Evolutionary conservation across 805 yeast genomes (phyloP).

Genomic region (Kodamaea kaohsiungensis): DNA sequence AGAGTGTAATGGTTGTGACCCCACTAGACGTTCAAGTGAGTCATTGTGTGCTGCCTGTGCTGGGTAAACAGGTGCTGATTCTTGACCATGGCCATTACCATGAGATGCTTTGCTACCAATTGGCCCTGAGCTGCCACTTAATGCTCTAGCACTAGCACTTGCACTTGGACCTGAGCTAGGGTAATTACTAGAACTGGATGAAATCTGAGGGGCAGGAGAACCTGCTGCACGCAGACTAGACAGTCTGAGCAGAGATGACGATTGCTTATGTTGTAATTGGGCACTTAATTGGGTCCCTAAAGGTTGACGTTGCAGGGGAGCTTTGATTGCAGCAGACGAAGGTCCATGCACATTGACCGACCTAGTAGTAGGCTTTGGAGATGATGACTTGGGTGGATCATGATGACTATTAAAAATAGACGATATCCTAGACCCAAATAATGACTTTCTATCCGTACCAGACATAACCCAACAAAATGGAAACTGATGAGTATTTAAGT

Average conservation of each 20-base stretch:
- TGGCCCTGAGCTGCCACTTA: background rate
- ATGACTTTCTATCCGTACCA: constrained; percentile 18
- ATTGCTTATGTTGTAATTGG: background rate
- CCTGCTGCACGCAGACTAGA: background rate
- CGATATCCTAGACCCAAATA: constrained; percentile 32
- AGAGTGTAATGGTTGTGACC: background rate
- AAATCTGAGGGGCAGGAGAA: background rate
- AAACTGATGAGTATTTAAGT: background rate
- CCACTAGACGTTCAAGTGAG: background rate
- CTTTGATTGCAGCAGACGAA: background rate
- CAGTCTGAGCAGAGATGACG: background rate
- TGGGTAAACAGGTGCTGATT: background rate
- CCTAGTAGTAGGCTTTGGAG: constrained; percentile 4
- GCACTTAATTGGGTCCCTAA: background rate
- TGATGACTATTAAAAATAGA: constrained; percentile 27
- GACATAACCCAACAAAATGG: background rate
- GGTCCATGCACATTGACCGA: background rate
- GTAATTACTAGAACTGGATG: background rate
- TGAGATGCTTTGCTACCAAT: too few relatives aligned
- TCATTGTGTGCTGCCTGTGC: background rate
- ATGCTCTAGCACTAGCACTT: background rate
- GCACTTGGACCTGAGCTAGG: background rate
- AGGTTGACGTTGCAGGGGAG: background rate
- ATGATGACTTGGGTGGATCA: constrained; percentile 7
- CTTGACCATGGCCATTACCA: background rate